A percentile compares a stretch with the other conserved stretches of the same genome.
Evolutionary conservation across 257 asterid species (phyloP).

Genomic region (Solanum boliviense): DNA sequence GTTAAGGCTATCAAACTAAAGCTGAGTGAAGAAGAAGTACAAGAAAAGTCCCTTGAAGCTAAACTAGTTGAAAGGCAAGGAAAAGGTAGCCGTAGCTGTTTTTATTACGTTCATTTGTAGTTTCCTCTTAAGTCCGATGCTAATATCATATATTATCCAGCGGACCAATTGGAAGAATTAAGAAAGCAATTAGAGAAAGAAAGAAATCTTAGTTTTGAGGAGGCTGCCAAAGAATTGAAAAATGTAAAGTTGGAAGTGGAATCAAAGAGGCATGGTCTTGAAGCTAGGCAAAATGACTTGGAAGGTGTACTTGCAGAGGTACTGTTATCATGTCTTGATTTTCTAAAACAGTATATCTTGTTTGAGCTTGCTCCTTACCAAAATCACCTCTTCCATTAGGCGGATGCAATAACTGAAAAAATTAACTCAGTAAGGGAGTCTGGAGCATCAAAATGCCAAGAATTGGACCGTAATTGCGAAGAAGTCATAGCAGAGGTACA

Average conservation of each 20-base stretch:
- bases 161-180: slow-evolving; percentile 43
- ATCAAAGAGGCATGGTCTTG: slow-evolving; percentile 41
- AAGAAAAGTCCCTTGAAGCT: slow-evolving; percentile 61
- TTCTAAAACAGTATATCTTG: neutral
- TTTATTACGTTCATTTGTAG: slow-evolving; percentile 1
- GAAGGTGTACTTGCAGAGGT: slow-evolving; percentile 66
- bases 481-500: slow-evolving; percentile 56
- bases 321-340: slow-evolving; percentile 1
- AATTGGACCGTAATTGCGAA: slow-evolving; percentile 40
- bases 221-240: slow-evolving; percentile 42
- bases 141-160: slow-evolving; percentile 21
- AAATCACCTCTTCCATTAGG: slow-evolving; percentile 24
- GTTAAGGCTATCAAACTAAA: slow-evolving; percentile 56
- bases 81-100: slow-evolving; percentile 37
- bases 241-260: slow-evolving; percentile 53
- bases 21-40: slow-evolving; percentile 55
- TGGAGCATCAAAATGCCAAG: slow-evolving; percentile 44
- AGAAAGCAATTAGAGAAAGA: slow-evolving; percentile 55
- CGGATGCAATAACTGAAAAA: slow-evolving; percentile 30
- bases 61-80: slow-evolving; percentile 50
- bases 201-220: slow-evolving; percentile 30
- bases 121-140: neutral
- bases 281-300: slow-evolving; percentile 45
- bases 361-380: neutral
- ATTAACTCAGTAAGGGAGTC: slow-evolving; percentile 37